Percentiles rank a stretch among this genome's conserved stretches.
phyloP scores from a whole-genome alignment of 164 flowering plant species.

The Nelumbo lutea region DNA sequence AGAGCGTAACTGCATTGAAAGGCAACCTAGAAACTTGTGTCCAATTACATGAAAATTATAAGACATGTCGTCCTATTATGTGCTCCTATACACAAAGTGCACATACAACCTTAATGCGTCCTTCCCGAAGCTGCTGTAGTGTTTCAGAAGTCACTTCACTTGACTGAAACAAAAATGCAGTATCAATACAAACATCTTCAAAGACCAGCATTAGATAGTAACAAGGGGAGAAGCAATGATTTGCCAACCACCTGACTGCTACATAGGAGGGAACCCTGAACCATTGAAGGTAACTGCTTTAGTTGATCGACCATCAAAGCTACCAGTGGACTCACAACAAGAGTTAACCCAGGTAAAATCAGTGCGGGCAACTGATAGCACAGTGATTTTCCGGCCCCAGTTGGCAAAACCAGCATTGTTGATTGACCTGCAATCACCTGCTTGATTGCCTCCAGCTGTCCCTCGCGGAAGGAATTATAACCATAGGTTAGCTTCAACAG shows the following conservation, averaged over 20 bases:
- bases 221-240: not conserved
- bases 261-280: slow-evolving; percentile 65
- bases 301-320: slow-evolving; percentile 98
- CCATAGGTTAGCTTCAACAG: slow-evolving; percentile 70
- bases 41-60: not conserved
- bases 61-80: not conserved
- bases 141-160: slow-evolving; percentile 70
- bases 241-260: slow-evolving; percentile 65
- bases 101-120: slow-evolving; percentile 50
- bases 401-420: slow-evolving; percentile 85
- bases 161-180: slow-evolving; percentile 38
- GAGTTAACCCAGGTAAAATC: slow-evolving; percentile 68
- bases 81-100: not conserved
- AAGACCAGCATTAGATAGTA: not conserved
- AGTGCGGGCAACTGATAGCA: slow-evolving; percentile 93
- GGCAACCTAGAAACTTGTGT: not conserved
- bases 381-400: slow-evolving; percentile 90
- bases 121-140: slow-evolving; percentile 44
- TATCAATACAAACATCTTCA: slow-evolving; percentile 5
- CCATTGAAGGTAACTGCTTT: slow-evolving; percentile 59
- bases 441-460: slow-evolving; percentile 83
- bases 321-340: slow-evolving; percentile 88
- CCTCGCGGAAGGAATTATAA: slow-evolving; percentile 73
- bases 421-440: slow-evolving; percentile 68
- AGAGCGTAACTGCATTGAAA: too few species aligned